These are phyloP conservation scores for Microcyclosporella mali DNA, from an alignment of 2,329 filamentous ascomycete species.

Conservation along the genomic window DNA sequence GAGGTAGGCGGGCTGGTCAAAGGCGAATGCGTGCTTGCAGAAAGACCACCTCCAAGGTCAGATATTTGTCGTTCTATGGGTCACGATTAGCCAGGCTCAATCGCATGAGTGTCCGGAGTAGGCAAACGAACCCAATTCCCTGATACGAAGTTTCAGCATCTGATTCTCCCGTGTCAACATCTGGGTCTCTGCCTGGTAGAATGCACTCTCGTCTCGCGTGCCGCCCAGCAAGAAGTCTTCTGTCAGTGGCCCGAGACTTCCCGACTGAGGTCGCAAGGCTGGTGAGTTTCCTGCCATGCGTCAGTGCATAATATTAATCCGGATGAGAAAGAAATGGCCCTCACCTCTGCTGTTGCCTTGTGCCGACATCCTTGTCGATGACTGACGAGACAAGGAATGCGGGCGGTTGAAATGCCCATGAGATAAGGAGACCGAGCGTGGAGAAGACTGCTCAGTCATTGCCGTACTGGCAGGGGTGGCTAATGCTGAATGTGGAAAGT, in stretches of 20 bases:
- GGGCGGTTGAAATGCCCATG: constrained; percentile 24
- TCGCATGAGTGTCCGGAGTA: not conserved
- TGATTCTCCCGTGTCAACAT: constrained; percentile 73
- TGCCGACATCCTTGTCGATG: constrained; percentile 33
- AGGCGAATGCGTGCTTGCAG: constrained; percentile 8
- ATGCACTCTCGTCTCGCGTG: constrained; percentile 63
- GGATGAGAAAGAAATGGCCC: no score
- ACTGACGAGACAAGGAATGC: constrained; percentile 40
- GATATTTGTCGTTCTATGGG: constrained; percentile 13
- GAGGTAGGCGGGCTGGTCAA: constrained; percentile 15
- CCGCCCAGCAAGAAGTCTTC: constrained; percentile 59
- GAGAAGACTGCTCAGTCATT: constrained; percentile 33
- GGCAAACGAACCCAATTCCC: constrained; percentile 56
- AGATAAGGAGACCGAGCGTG: constrained; percentile 16
- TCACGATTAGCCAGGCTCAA: not conserved
- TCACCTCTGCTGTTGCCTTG: constrained; percentile 31
- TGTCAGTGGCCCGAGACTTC: constrained; percentile 37
- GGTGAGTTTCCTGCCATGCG: constrained; percentile 32
- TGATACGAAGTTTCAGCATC: constrained; percentile 69
- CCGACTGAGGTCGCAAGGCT: constrained; percentile 50
- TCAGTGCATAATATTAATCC: no score
- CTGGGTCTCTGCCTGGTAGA: constrained; percentile 77
- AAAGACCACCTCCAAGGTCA: constrained; percentile 6
- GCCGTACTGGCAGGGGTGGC: constrained; percentile 37
- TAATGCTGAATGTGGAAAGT: constrained; percentile 31